Evolutionary conservation across 192 early-diverging fungal genomes (phyloP).

Genomic region (Helicostylum pulchrum): DNA sequence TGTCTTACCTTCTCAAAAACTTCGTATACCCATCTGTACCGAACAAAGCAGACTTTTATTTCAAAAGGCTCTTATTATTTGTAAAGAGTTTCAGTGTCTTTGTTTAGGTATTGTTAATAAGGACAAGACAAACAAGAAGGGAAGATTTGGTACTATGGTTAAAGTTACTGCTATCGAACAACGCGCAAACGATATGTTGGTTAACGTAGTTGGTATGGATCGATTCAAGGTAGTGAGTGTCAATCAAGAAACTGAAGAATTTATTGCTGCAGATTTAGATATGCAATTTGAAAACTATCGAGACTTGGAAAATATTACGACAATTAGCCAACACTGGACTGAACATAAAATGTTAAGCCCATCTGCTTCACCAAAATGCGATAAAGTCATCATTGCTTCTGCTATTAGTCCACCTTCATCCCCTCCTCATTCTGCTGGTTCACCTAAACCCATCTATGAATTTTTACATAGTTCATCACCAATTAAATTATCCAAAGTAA

Average conservation of each 20-base stretch:
- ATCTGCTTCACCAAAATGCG: neutral
- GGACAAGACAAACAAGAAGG: neutral
- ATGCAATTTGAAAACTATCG: neutral
- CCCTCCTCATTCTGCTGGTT: neutral
- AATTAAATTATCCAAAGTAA: neutral
- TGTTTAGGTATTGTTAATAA: slow-evolving; percentile 12
- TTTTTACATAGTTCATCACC: neutral
- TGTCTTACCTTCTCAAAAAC: slow-evolving; percentile 8
- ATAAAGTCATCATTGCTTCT: no score
- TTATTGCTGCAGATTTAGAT: neutral
- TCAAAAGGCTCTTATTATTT: neutral
- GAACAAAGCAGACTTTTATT: neutral
- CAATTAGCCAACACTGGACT: neutral
- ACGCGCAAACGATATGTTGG: neutral
- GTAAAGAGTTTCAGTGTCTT: neutral
- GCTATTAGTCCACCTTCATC: neutral
- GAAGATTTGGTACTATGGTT: slow-evolving; percentile 12
- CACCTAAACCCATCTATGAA: neutral
- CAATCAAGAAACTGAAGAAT: neutral
- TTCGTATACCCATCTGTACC: slow-evolving; percentile 9
- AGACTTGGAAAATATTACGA: neutral
- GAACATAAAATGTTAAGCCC: neutral
- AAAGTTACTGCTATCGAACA: slow-evolving; percentile 12
- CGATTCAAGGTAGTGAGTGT: slow-evolving; percentile 4
- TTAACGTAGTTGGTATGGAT: slow-evolving; percentile 10